Conservation (phyloP, 2,329 filamentous ascomycete species). For the Colletotrichum ledebouriae region DNA sequence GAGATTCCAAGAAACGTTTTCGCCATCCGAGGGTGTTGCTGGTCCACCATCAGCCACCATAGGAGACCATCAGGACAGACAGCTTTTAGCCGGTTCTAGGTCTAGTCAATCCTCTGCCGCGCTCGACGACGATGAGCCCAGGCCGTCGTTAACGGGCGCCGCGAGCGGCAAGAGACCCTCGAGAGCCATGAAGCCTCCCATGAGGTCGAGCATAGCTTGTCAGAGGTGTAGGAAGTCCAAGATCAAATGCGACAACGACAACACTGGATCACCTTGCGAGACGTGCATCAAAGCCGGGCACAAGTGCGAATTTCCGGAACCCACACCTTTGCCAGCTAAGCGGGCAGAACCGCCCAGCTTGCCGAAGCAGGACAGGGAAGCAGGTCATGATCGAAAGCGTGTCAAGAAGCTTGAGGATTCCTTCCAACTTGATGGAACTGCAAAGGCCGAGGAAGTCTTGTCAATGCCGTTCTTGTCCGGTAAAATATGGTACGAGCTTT, state of each 20-base stretch:
- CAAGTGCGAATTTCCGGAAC: conserved; percentile 78
- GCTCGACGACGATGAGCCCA: conserved; percentile 48
- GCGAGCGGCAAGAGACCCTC: conserved; percentile 52
- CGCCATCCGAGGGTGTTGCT: conserved; percentile 47
- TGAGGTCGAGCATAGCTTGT: conserved; percentile 86
- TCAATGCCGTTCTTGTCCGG: conserved; percentile 73
- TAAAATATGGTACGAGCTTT: conserved; percentile 76
- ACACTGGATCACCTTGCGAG: conserved; percentile 70
- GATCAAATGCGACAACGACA: conserved; percentile 87
- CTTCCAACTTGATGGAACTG: conserved; percentile 54
- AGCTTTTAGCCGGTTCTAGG: conserved; percentile 44
- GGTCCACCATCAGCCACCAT: conserved; percentile 39
- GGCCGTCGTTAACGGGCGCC: conserved; percentile 21
- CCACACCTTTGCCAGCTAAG: conserved; percentile 53
- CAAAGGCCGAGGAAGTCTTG: conserved; percentile 70
- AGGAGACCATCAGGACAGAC: conserved; percentile 45
- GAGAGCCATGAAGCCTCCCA: conserved; percentile 64
- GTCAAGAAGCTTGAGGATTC: conserved; percentile 59
- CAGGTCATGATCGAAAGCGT: conserved; percentile 64
- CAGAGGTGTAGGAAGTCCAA: conserved; percentile 82
- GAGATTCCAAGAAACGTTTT: conserved; percentile 53
- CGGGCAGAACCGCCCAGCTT: conserved; percentile 55
- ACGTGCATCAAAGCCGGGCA: conserved; percentile 79
- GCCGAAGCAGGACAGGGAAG: conserved; percentile 57
- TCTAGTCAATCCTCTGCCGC: conserved; percentile 41